Conservation (phyloP, 345 rosid genomes). For the Nephelium lappaceum region DNA sequence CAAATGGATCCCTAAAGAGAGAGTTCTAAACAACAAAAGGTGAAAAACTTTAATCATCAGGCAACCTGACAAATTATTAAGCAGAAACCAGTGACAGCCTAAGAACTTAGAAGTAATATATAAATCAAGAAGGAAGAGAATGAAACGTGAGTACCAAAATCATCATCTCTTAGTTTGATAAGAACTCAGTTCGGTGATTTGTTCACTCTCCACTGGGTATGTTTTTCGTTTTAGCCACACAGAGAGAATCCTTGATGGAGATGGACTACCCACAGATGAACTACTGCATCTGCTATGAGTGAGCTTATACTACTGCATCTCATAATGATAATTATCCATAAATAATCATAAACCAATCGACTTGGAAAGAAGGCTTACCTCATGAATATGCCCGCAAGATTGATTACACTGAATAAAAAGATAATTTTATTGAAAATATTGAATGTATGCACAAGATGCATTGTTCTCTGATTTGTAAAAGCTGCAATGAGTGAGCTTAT, state of each 20-base stretch:
- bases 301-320: conserved; percentile 18
- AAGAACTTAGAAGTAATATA: background rate
- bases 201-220: background rate
- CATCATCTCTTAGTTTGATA: background rate
- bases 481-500: conserved; percentile 51
- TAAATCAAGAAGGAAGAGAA: conserved; percentile 9
- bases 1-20: background rate
- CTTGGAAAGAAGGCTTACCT: background rate
- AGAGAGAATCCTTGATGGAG: conserved; percentile 3
- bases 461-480: conserved; percentile 58
- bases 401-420: conserved; percentile 26
- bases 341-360: conserved; percentile 2
- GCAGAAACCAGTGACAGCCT: conserved; percentile 18
- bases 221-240: conserved; percentile 13
- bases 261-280: conserved; percentile 10
- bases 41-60: conserved; percentile 13
- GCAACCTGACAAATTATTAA: background rate
- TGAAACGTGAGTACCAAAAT: background rate
- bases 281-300: conserved; percentile 21
- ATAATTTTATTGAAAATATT: conserved; percentile 62
- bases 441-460: conserved; percentile 84
- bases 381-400: conserved; percentile 8
- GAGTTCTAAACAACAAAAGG: background rate
- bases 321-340: conserved; percentile 3
- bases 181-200: background rate